Percentiles rank a stretch among this genome's conserved stretches.
Conservation (phyloP, 768 basidiomycete species). For the Cubamyces lactineus region DNA sequence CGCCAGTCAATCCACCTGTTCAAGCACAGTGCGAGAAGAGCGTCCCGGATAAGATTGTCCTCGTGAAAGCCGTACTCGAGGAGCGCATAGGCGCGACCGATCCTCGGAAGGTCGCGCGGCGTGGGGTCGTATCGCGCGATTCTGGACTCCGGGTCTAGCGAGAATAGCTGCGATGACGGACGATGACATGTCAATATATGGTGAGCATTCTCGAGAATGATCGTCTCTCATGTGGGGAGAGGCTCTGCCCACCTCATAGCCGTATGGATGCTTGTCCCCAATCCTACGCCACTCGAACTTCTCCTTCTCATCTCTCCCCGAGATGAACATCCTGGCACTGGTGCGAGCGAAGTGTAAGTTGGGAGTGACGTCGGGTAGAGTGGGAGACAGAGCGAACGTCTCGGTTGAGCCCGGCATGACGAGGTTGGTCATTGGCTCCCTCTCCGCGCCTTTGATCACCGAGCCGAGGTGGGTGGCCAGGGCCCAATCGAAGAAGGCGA, state of each 20-base stretch:
- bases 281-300: constrained; percentile 69
- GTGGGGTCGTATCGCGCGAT: constrained; percentile 65
- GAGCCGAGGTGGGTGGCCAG: constrained; percentile 39
- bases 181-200: constrained; percentile 43
- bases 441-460: constrained; percentile 56
- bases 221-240: constrained; percentile 1
- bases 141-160: constrained; percentile 38
- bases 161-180: constrained; percentile 28
- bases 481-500: constrained; percentile 56
- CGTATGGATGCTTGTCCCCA: constrained; percentile 44
- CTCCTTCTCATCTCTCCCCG: constrained; percentile 49
- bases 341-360: constrained; percentile 14
- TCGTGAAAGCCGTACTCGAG: constrained; percentile 67
- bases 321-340: constrained; percentile 65
- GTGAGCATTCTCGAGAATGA: constrained; percentile 4
- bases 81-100: constrained; percentile 67
- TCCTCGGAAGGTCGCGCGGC: constrained; percentile 50
- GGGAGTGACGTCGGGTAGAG: constrained; percentile 16
- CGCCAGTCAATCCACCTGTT: constrained; percentile 76
- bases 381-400: constrained; percentile 43
- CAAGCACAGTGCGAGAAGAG: constrained; percentile 65
- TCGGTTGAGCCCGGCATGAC: constrained; percentile 53
- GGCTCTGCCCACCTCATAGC: constrained; percentile 62
- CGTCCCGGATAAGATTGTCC: constrained; percentile 61
- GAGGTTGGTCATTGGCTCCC: constrained; percentile 64